Base-by-base conservation (phyloP, 2,329 filamentous ascomycete species). In the Fusarium domesticum region DNA sequence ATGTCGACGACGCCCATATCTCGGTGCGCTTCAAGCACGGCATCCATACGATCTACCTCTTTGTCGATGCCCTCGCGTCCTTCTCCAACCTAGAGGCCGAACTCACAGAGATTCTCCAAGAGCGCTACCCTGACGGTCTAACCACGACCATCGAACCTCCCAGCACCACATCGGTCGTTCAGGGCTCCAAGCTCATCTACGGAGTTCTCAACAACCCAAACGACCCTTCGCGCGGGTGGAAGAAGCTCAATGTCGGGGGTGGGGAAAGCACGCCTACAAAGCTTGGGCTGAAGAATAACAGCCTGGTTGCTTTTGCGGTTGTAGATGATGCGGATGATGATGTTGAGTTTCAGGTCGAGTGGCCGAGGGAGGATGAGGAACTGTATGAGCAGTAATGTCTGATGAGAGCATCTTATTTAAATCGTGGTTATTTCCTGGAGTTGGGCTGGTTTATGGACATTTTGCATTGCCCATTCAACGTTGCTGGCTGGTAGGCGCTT, bases 11-110 rank as follows among this genome's bases (percentile, higher is more conserved):
- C 35, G 68, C 74, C n/a, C 71, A 77, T 54, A 73, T 80, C 57
- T 87, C 85, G 8, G 70, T 91, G 43, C 77, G 83, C 47, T 82
- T 91, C 69, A 89, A 89, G 65, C 77, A 86, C 63, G 82, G 85
- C 60, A 80, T 81, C 45, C 78, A 83, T 57, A 90, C 85, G 4
- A 73, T 89, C 52, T 80, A 87, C 57, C 72, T 90, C 45, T 83
- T 86, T 50, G 74, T 85, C 35, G 75, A 81, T 31, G 70, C 81
- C 5, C 68, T 76, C 12, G 74, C 76, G 31, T 66, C 80, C 10
- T 80, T 89, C 58, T 67, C 72, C 14, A 65, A 71, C 1, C 69
- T 87, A 46, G 81, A 81, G 44, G 56, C 71, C 15, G 74, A 81
- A 16, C 76, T 91, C 2, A 67, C 87, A 15, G 65, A 70, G 1